A percentile compares a stretch with the other conserved stretches of the same genome.
phyloP scores from a whole-genome alignment of 331 rosid species.

The Stylosanthes scabra region DNA sequence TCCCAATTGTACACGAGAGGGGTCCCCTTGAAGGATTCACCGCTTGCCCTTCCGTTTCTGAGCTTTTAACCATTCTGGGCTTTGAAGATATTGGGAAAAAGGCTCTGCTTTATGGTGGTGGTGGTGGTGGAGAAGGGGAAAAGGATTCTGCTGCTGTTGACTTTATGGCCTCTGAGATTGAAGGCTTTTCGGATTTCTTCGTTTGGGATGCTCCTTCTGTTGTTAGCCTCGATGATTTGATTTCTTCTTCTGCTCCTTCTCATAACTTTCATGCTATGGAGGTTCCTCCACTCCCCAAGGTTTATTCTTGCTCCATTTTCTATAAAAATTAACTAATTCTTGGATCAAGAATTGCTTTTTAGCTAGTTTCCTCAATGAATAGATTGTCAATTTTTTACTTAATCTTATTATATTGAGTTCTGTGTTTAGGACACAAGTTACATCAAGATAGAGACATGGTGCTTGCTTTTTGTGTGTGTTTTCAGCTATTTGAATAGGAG shows the following conservation, averaged over 20 bases:
- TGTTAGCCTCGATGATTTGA: conserved; percentile 73
- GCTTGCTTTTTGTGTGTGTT: too few species aligned
- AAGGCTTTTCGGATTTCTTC: conserved; percentile 55
- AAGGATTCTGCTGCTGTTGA: conserved; percentile 35
- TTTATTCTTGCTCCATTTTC: too few species aligned
- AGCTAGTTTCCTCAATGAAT: too few species aligned
- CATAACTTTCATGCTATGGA: conserved; percentile 73
- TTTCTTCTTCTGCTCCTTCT: conserved; percentile 55
- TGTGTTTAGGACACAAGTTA: too few species aligned
- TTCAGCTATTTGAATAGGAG: background rate
- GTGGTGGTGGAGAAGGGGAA: background rate
- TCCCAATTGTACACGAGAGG: conserved; percentile 57
- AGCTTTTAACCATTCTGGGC: conserved; percentile 61
- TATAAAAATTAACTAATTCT: too few species aligned
- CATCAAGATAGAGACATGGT: too few species aligned
- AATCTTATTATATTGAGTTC: too few species aligned
- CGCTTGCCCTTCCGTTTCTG: conserved; percentile 74
- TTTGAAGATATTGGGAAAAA: conserved; percentile 64
- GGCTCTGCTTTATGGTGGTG: conserved; percentile 43
- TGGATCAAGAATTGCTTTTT: too few species aligned
- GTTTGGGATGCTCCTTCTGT: conserved; percentile 79
- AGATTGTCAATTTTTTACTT: conserved; percentile 2
- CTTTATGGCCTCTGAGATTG: conserved; percentile 44
- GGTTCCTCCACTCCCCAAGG: conserved; percentile 89
- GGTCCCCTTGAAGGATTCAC: conserved; percentile 80